Percentiles rank a stretch among this genome's conserved stretches.
Conservation (phyloP, 2,329 filamentous ascomycete genomes). For the Magnaporthiopsis rhizophila region DNA sequence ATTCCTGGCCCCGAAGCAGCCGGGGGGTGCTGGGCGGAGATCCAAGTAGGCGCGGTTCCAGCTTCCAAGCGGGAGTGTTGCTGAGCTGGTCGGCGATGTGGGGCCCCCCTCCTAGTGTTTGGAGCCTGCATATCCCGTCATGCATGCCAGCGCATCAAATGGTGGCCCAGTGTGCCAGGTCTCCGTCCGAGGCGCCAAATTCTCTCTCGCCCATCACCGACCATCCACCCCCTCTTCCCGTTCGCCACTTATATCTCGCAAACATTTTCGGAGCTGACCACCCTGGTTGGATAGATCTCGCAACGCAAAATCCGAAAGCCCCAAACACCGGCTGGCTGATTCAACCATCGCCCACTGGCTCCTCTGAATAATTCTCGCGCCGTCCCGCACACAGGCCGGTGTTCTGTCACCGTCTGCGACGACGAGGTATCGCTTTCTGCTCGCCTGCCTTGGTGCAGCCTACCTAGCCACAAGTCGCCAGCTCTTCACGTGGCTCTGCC, state of each 20-base stretch:
- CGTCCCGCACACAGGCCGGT: slow-evolving; percentile 3
- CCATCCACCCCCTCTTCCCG: slow-evolving; percentile 23
- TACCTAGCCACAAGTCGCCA: neutral
- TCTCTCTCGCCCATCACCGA: slow-evolving; percentile 16
- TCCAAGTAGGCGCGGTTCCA: neutral
- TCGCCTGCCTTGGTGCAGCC: neutral
- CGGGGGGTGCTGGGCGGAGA: neutral
- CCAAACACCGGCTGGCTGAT: neutral
- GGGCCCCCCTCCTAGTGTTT: slow-evolving; percentile 21
- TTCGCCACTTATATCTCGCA: slow-evolving; percentile 30
- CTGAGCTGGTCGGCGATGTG: slow-evolving; percentile 32
- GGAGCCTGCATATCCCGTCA: slow-evolving; percentile 50
- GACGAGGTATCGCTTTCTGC: neutral
- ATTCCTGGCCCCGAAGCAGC: neutral
- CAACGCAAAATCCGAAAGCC: slow-evolving; percentile 2
- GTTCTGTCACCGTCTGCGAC: neutral
- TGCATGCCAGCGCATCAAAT: slow-evolving; percentile 51
- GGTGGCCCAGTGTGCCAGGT: slow-evolving; percentile 12
- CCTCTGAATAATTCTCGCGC: slow-evolving; percentile 4
- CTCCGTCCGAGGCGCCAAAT: slow-evolving; percentile 32
- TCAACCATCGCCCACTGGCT: slow-evolving; percentile 1
- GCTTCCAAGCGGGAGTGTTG: slow-evolving; percentile 13
- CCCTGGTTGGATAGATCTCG: slow-evolving; percentile 33
- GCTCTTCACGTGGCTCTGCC: slow-evolving; percentile 34
- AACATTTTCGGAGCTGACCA: slow-evolving; percentile 19